These are phyloP conservation scores for Ulota crispa DNA, from an alignment of 225 moss, liverwort and hornwort species.

Conservation along the genomic window DNA sequence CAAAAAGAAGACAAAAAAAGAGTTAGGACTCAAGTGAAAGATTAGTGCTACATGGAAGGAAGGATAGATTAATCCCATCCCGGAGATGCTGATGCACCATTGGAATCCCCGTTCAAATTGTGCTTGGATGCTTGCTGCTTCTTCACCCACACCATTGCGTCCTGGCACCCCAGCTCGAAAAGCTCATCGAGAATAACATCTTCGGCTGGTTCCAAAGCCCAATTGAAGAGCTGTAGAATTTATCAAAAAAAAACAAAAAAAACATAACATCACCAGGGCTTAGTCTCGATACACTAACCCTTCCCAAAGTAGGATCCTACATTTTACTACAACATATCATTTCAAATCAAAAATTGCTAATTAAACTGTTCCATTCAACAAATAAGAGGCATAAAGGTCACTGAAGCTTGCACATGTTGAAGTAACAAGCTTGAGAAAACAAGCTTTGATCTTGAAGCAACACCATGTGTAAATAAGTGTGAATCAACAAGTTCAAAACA, in stretches of 20 bases:
- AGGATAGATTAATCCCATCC: background rate
- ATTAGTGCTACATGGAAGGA: constrained; percentile 1
- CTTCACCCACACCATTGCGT: constrained; percentile 77
- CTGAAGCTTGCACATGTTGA: background rate
- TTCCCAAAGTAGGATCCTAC: background rate
- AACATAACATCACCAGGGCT: background rate
- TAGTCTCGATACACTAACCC: background rate
- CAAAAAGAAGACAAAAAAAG: no score
- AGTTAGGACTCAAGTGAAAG: background rate
- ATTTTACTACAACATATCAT: background rate
- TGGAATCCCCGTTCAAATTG: constrained; percentile 23
- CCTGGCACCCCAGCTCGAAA: constrained; percentile 65
- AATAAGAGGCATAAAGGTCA: background rate
- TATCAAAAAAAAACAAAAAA: background rate
- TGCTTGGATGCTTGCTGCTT: constrained; percentile 34
- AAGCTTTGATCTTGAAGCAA: background rate
- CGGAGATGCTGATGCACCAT: constrained; percentile 26
- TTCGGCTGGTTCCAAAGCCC: constrained; percentile 82
- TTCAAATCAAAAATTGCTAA: background rate
- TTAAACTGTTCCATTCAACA: background rate
- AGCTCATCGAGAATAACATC: constrained; percentile 79
- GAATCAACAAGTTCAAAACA: background rate
- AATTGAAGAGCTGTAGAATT: constrained; percentile 67
- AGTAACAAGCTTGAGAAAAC: background rate
- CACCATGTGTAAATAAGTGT: background rate